These are phyloP conservation scores for Bombardia bombarda DNA, from an alignment of 495 filamentous ascomycete species.

Conservation along the genomic window DNA sequence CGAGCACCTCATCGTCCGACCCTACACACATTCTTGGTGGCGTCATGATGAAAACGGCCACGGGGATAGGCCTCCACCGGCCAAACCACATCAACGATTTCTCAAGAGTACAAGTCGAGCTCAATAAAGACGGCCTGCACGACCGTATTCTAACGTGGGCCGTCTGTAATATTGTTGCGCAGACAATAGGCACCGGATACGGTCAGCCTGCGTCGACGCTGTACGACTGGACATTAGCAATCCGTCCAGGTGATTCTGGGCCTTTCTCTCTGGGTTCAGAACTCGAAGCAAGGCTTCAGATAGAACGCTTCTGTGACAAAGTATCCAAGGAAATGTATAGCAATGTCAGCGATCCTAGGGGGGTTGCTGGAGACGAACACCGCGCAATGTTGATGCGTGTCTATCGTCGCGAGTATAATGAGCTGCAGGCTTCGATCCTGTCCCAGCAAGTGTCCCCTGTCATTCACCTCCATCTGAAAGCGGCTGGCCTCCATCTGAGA, in stretches of 20 bases:
- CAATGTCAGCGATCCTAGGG: conserved; percentile 66
- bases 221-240: conserved; percentile 77
- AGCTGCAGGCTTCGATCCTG: conserved; percentile 44
- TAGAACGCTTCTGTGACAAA: conserved; percentile 78
- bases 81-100: conserved; percentile 90
- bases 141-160: conserved; percentile 89
- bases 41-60: conserved; percentile 87
- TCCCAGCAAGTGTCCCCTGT: conserved; percentile 48
- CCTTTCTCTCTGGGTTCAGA: conserved; percentile 61
- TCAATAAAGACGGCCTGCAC: conserved; percentile 75
- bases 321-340: conserved; percentile 81
- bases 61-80: conserved; percentile 83
- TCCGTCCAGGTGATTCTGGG: conserved; percentile 52
- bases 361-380: conserved; percentile 62
- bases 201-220: conserved; percentile 83
- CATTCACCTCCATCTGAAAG: conserved; percentile 65
- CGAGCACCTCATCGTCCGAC: conserved; percentile 76
- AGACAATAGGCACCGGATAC: conserved; percentile 83
- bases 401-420: conserved; percentile 47
- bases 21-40: conserved; percentile 86
- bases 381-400: conserved; percentile 57
- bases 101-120: conserved; percentile 69
- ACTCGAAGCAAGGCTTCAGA: conserved; percentile 60
- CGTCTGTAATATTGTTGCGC: conserved; percentile 86
- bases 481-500: conserved; percentile 73